Evolutionary conservation across 2,329 filamentous ascomycete species (phyloP).

Genomic region (Chaetomium sp.): DNA sequence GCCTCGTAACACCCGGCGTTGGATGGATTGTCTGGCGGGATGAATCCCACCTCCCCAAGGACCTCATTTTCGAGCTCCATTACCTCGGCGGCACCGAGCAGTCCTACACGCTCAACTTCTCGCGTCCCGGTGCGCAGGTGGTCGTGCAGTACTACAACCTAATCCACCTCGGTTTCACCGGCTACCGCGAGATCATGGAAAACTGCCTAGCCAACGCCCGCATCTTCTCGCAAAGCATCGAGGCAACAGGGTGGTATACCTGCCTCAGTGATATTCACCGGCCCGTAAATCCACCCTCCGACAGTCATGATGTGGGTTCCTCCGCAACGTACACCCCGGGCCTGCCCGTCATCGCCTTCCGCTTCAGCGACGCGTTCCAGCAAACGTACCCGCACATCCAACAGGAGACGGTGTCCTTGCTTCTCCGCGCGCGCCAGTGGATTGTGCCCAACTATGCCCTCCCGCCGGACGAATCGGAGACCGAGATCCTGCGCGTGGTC

Average conservation of each 20-base stretch:
- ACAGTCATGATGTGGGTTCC: slow-evolving; percentile 37
- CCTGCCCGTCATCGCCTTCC: slow-evolving; percentile 62
- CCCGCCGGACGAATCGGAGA: slow-evolving; percentile 54
- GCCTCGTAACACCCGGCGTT: slow-evolving; percentile 59
- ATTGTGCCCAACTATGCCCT: slow-evolving; percentile 66
- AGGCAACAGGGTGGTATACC: slow-evolving; percentile 60
- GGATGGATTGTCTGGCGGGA: slow-evolving; percentile 68
- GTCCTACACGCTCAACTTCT: slow-evolving; percentile 67
- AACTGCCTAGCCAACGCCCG: slow-evolving; percentile 60
- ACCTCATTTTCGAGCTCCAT: slow-evolving; percentile 63
- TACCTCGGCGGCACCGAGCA: slow-evolving; percentile 68
- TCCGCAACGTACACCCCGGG: slow-evolving; percentile 55
- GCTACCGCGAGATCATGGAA: slow-evolving; percentile 60
- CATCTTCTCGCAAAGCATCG: slow-evolving; percentile 55
- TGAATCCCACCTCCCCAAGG: slow-evolving; percentile 56
- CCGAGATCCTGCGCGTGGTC: slow-evolving; percentile 61
- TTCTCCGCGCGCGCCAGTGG: slow-evolving; percentile 61
- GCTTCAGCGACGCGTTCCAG: slow-evolving; percentile 55
- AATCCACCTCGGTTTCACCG: slow-evolving; percentile 61
- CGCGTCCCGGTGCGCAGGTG: slow-evolving; percentile 61
- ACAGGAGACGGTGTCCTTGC: slow-evolving; percentile 56
- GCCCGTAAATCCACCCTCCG: slow-evolving; percentile 30
- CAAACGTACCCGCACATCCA: slow-evolving; percentile 55
- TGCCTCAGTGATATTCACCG: slow-evolving; percentile 61
- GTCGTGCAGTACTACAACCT: slow-evolving; percentile 69